These are phyloP conservation scores for Vinca minor DNA, from an alignment of 257 asterid species.

Conservation along the genomic window DNA sequence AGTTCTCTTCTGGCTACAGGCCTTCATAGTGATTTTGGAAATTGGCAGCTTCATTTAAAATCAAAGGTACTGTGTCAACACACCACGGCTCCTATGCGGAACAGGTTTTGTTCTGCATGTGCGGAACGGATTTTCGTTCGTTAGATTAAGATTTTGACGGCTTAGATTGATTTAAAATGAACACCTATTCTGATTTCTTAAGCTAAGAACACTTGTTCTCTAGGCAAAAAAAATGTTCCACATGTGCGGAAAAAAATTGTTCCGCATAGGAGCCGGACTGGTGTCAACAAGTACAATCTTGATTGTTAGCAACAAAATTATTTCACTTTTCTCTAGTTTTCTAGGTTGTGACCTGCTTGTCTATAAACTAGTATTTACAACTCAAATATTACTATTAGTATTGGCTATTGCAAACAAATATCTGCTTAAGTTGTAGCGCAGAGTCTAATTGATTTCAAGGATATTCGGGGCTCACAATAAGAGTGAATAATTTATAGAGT, in stretches of 20 bases:
- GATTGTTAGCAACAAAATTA: neutral
- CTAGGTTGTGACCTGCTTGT: too few relatives aligned
- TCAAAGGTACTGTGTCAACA: slow-evolving; percentile 62
- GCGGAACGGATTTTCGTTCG: too few relatives aligned
- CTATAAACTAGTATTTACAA: neutral
- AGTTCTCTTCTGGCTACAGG: slow-evolving; percentile 58
- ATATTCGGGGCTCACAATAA: neutral
- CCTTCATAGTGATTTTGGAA: slow-evolving; percentile 62
- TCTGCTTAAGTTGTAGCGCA: neutral
- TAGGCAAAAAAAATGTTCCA: too few relatives aligned
- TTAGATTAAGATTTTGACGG: too few relatives aligned
- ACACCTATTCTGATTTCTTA: too few relatives aligned
- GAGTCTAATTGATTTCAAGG: neutral
- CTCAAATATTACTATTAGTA: neutral
- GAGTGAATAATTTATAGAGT: neutral
- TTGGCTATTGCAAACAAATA: too few relatives aligned
- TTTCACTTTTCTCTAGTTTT: neutral
- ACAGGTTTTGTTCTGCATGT: too few relatives aligned
- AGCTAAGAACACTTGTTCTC: too few relatives aligned
- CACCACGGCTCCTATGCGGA: too few relatives aligned
- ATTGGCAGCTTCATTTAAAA: slow-evolving; percentile 78
- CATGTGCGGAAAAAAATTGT: too few relatives aligned
- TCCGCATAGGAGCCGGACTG: too few relatives aligned
- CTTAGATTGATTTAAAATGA: too few relatives aligned
- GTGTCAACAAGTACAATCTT: slow-evolving; percentile 11